Conservation (phyloP, 208 protist species). For the Novymonas esmeraldas region DNA sequence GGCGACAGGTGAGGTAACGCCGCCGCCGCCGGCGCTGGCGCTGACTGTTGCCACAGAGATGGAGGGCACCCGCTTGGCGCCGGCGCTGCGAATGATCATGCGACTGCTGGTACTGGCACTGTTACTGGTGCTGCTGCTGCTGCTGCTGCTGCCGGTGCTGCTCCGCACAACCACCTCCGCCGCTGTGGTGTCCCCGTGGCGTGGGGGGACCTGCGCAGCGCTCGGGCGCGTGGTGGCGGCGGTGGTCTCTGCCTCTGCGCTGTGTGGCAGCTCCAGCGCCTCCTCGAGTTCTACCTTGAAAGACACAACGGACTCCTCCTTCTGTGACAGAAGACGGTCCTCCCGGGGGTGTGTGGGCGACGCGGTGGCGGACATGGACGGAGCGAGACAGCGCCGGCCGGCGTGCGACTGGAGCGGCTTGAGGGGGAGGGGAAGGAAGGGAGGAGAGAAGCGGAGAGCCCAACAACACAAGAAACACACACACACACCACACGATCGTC, state of each 20-base stretch:
- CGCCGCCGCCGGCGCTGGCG: not conserved
- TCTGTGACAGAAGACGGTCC: not conserved
- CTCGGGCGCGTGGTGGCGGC: too few species aligned
- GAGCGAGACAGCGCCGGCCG: too few species aligned
- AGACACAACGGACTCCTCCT: constrained; percentile 19
- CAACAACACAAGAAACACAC: not conserved
- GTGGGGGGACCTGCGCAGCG: too few species aligned
- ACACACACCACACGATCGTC: not conserved
- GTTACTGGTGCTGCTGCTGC: too few species aligned
- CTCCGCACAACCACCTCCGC: too few species aligned
- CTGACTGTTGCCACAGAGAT: not conserved
- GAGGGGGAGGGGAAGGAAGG: not conserved
- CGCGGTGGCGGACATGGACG: constrained; percentile 1
- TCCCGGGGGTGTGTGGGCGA: not conserved
- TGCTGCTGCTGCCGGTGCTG: too few species aligned
- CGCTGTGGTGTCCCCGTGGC: too few species aligned
- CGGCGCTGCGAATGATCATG: not conserved
- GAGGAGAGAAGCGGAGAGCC: not conserved
- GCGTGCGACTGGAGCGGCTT: not conserved
- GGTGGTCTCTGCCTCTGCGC: too few species aligned
- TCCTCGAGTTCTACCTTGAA: constrained; percentile 21
- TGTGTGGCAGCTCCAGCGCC: constrained; percentile 7
- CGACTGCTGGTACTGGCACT: not conserved
- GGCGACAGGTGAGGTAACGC: constrained; percentile 1
- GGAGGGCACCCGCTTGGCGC: not conserved